Percentiles rank a stretch among this genome's conserved stretches.
phyloP scores from a whole-genome alignment of 2,329 filamentous ascomycete genomes.

The Conoideocrella luteorostrata region DNA sequence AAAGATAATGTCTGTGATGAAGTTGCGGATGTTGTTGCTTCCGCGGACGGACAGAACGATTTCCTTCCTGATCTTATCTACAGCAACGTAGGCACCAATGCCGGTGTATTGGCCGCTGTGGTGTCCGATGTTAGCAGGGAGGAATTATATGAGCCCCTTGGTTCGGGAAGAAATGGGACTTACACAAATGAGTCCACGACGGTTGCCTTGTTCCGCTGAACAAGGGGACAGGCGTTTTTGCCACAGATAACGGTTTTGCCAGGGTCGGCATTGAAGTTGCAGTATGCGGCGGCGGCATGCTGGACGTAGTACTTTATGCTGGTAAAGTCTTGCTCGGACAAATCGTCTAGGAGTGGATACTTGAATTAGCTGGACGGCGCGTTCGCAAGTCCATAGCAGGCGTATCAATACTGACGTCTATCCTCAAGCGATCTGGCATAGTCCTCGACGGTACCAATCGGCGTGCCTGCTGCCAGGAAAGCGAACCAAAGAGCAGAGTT shows the following conservation, averaged over 20 bases:
- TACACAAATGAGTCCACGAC: constrained; percentile 37
- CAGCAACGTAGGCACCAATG: constrained; percentile 44
- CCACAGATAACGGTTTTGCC: constrained; percentile 37
- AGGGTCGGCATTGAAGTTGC: constrained; percentile 37
- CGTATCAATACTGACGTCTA: constrained; percentile 23
- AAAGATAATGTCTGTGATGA: constrained; percentile 46
- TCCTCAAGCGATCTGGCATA: constrained; percentile 22
- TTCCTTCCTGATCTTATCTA: constrained; percentile 40
- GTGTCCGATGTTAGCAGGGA: constrained; percentile 5
- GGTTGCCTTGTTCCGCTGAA: constrained; percentile 36
- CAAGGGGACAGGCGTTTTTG: constrained; percentile 35
- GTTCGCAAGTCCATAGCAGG: background rate
- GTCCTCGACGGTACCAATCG: constrained; percentile 16
- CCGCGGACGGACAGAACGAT: constrained; percentile 59
- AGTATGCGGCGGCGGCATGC: constrained; percentile 47
- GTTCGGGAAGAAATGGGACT: constrained; percentile 6
- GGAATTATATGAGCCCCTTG: background rate
- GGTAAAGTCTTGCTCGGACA: constrained; percentile 26
- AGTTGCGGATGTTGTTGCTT: constrained; percentile 53
- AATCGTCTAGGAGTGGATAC: constrained; percentile 2
- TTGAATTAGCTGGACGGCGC: background rate
- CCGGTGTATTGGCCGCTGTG: constrained; percentile 35
- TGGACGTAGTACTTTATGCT: constrained; percentile 43
- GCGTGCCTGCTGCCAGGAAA: constrained; percentile 20
- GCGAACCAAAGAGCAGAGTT: constrained; percentile 19